Evolutionary conservation across 805 yeast species (phyloP), one percentile per base, ranked within the genome.

Genomic region (Tetrapisispora phaffii): DNA sequence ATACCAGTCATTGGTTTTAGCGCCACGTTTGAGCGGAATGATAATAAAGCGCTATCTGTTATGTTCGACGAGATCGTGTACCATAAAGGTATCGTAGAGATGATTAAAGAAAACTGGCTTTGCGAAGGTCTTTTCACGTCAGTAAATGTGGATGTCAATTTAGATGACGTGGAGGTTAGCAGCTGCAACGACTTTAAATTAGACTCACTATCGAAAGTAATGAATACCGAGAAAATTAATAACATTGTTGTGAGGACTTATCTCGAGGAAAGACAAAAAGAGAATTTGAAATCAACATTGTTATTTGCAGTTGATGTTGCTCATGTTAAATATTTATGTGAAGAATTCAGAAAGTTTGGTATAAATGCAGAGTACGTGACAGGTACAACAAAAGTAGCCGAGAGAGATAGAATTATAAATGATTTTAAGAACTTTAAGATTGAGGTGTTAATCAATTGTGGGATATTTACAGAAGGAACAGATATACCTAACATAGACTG

Each of bases 401-500:
- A 74, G 34, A 68, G 97, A 34, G 72, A 66, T 15, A 55, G 60
- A 2, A 69, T 78, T 0, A 63, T 88, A 2, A 62, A 67, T 6
- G 80, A 75, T 31, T 90, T 89, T 58, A 73, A 71, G 48, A 53
- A 64, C 0, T 88, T 93, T 0, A 58, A 71, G 15, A 70, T 85
- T 17, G 77, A 81, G 4, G 94, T 90, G 0, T 63, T 89, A 26
- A 74, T 93, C 66, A 90, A 90, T 57, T 93, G 95, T 59, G 86
- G 84, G 16, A 85, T 89, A 6, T 82, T 90, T 54, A 89, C 96
- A 0, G 97, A 89, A 60, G 97, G 97, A 0, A 87, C 97, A 0
- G 97, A 89, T 65, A 80, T 90, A 17, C 97, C 97, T 2, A 80
- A 80, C 49, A 82, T 88, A 46, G 97, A 89, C 57, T 80, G 87